phyloP scores from a whole-genome alignment of 176 grass and related monocot species.

The Miscanthus lutarioriparius region DNA sequence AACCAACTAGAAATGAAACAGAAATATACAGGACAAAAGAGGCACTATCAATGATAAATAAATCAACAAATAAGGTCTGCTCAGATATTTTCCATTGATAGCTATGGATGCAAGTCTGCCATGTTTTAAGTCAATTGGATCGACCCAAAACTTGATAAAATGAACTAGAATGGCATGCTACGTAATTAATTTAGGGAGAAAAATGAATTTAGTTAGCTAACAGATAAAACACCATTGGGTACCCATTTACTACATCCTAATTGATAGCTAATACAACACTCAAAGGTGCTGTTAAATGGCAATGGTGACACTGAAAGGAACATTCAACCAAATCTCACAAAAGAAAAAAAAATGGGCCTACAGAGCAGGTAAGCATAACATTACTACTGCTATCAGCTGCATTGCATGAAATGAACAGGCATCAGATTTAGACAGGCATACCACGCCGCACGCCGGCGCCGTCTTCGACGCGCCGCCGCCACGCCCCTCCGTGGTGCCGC shows the following conservation, averaged over 20 bases:
- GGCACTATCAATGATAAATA: neutral
- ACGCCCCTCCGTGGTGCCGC: too few relatives aligned
- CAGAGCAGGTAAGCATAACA: neutral
- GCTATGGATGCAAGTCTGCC: neutral
- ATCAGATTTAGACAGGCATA: neutral
- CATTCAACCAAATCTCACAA: constrained; percentile 24
- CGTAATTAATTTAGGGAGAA: neutral
- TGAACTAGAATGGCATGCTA: neutral
- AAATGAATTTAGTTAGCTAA: neutral
- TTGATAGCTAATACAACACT: neutral
- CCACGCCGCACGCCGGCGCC: neutral
- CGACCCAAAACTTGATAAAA: neutral
- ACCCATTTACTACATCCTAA: neutral
- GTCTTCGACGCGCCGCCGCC: too few relatives aligned
- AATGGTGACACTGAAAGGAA: constrained; percentile 29
- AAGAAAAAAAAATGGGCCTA: neutral
- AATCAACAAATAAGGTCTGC: neutral
- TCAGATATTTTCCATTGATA: neutral
- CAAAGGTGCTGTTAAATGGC: constrained; percentile 2
- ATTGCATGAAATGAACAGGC: neutral
- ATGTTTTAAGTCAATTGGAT: too few relatives aligned
- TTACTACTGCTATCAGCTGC: neutral
- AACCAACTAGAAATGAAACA: neutral
- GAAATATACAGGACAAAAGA: neutral
- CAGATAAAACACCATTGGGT: neutral